Base-by-base conservation (phyloP, 2,329 filamentous ascomycete genomes). In the Fusarium metavorans region DNA sequence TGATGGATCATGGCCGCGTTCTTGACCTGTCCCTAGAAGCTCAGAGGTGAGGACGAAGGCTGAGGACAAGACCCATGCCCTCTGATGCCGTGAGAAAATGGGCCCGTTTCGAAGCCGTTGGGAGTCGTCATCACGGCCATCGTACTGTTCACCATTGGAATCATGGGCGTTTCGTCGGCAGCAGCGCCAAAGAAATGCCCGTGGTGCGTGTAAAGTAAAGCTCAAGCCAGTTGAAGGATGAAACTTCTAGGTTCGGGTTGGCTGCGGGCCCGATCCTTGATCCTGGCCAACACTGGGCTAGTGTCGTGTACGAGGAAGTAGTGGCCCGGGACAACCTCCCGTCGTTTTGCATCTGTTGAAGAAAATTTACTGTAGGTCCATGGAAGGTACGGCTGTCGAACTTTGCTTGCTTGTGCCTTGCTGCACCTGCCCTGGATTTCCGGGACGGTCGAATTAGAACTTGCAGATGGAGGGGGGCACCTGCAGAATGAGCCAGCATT, bases 231-330 rank as follows among this genome's bases (percentile, higher is more conserved):
- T 67, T 70, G 67, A 71, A 64, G 45, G 76, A 79, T 79, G 77
- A 79, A 79, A 79, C 77, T 59, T 70, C 72, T 57, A 67, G 72
- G 71, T 72, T 65, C 61, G 70, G 45, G 72, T 64, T 74, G 70
- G 62, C 67, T 48, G 23, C 27, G 18, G 48, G 65, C 25, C 37
- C 23, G 32, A 76, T 69, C 76, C 77, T 67, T 77, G 75, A 77
- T 72, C 77, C 75, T 62, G 45, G 68, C 37, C 25, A 32, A 60
- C 58, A 41, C 57, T 62, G 61, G 61, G 64, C 58, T 54, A 37
- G 68, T 61, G 61, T 69, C 60, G 67, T 39, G 68, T 43, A 66
- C 50, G 48, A 66, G 68, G 71, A 68, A 52, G 62, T 59, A 59
- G 64, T 65, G 65, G 62, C 54, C 32, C 58, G 66, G 41, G 59